A percentile compares a stretch with the other conserved stretches of the same genome.
Conservation (phyloP, 805 yeast genomes). For the Yamadazyma paraphyllophila region DNA sequence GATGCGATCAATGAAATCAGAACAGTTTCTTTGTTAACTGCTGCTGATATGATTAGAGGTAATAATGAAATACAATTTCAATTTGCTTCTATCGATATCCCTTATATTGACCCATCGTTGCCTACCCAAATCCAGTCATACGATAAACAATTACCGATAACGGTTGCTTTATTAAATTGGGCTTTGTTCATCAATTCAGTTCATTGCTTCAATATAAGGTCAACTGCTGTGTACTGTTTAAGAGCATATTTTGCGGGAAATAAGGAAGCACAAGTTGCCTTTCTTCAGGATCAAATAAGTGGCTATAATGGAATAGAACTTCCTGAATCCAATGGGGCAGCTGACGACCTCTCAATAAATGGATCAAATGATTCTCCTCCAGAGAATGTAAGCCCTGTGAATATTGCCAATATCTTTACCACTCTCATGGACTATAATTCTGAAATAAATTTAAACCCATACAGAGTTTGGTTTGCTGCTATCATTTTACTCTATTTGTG, state of each 20-base stretch:
- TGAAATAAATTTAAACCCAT: slow-evolving; percentile 69
- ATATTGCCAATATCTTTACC: slow-evolving; percentile 61
- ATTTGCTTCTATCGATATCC: slow-evolving; percentile 84
- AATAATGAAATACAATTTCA: slow-evolving; percentile 66
- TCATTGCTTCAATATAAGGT: slow-evolving; percentile 78
- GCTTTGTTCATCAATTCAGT: slow-evolving; percentile 73
- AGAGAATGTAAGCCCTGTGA: slow-evolving; percentile 20
- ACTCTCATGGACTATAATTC: slow-evolving; percentile 74
- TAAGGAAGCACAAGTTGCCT: slow-evolving; percentile 55
- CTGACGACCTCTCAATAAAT: neutral
- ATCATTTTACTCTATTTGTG: slow-evolving; percentile 62
- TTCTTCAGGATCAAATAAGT: slow-evolving; percentile 64
- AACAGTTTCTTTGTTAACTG: slow-evolving; percentile 64
- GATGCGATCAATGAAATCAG: slow-evolving; percentile 65
- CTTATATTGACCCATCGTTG: slow-evolving; percentile 76
- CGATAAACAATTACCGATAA: slow-evolving; percentile 56
- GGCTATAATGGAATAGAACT: slow-evolving; percentile 27
- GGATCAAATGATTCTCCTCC: neutral
- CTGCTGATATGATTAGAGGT: slow-evolving; percentile 71
- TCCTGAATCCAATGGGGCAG: neutral
- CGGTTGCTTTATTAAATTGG: slow-evolving; percentile 80
- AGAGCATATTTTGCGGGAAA: slow-evolving; percentile 69
- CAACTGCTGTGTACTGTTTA: slow-evolving; percentile 65
- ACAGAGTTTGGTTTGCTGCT: slow-evolving; percentile 80
- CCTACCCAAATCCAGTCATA: slow-evolving; percentile 42